A percentile compares a stretch with the other conserved stretches of the same genome.
Conservation (phyloP, 2,329 filamentous ascomycete species). For the Trichophyton schoenleinii region DNA sequence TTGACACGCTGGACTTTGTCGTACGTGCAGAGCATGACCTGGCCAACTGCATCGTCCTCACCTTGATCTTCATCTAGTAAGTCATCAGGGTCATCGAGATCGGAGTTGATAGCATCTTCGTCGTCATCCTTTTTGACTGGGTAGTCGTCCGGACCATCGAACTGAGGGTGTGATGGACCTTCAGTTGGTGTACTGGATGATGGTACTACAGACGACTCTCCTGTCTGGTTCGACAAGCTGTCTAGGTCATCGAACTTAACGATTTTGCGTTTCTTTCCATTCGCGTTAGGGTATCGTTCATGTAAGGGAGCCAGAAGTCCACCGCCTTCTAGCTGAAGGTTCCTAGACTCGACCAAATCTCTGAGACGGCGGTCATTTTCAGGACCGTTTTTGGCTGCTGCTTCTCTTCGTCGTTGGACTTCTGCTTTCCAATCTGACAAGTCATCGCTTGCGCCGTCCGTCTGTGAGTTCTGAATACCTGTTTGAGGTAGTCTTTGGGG, state of each 20-base stretch:
- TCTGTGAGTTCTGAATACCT: conserved; percentile 46
- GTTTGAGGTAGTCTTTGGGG: conserved; percentile 23
- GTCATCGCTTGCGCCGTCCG: conserved; percentile 59
- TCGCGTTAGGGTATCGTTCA: conserved; percentile 24
- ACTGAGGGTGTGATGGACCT: conserved; percentile 30
- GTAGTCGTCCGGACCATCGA: conserved; percentile 44
- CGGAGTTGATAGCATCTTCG: conserved; percentile 96
- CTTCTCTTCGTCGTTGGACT: conserved; percentile 32
- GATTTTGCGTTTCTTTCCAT: conserved; percentile 29
- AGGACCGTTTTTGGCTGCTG: conserved; percentile 24
- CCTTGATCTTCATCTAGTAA: conserved; percentile 72
- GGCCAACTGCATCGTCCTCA: conserved; percentile 67
- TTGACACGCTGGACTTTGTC: conserved; percentile 98
- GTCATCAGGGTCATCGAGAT: conserved; percentile 90
- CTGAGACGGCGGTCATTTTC: conserved; percentile 30
- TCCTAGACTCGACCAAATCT: conserved; percentile 31
- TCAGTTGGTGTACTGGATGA: conserved; percentile 10
- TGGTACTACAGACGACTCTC: conserved; percentile 3
- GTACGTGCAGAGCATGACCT: conserved; percentile 98
- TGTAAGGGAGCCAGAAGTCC: conserved; percentile 34
- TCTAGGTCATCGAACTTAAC: conserved; percentile 7
- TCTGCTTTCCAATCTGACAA: conserved; percentile 43
- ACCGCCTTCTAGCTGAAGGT: conserved; percentile 33
- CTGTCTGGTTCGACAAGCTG: background rate
- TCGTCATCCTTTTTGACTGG: conserved; percentile 48